Evolutionary conservation across 2,329 filamentous ascomycete species (phyloP), one percentile per base, ranked within the genome.

Genomic region (Colletotrichum camelliae): DNA sequence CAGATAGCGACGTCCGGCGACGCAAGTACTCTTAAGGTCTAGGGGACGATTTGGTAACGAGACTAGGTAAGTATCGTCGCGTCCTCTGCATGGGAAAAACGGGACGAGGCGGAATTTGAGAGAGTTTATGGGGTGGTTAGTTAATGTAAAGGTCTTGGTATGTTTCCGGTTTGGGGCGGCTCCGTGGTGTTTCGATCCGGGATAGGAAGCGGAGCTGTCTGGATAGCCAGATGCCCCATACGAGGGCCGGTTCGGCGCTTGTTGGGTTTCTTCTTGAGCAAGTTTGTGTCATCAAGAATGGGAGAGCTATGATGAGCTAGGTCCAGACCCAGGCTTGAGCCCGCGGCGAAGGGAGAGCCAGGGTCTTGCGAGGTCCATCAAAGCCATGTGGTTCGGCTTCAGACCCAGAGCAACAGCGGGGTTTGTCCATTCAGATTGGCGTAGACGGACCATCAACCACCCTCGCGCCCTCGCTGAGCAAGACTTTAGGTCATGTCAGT

Each of bases 81-180:
- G 60, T 60, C 16, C 33, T 74, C n/a, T 65, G 27, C 60, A 48
- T 31, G 24, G 24, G n/a, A 65, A 43, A 65, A 70, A 65, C 33
- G 58, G 43, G 67, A 74, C 67, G n/a, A 57, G 43, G 67, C 58
- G 67, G 67, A 6, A 48, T 60, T 74, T 74, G 67, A 74, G 58
- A 74, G 57, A 60, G 43, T 74, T 70, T 48, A 15, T 37, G 24
- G 35, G 12, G 16, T 16, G 58, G 71, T 39, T 24, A 65, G 67
- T 65, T 48, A 48, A 71, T 60, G 33, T 66, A 52, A 52, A 35
- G 72, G 60, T 52, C 60, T 66, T 71, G 60, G 60, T 35, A 48
- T 74, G 71, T 74, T 66, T 74, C 67, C 60, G 35, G 60, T 15
- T 71, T 60, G 67, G 67, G 58, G 35, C 24, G 37, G 67, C 35